Base-by-base conservation (phyloP, 257 asterid genomes). In the Orobanche coerulescens region DNA sequence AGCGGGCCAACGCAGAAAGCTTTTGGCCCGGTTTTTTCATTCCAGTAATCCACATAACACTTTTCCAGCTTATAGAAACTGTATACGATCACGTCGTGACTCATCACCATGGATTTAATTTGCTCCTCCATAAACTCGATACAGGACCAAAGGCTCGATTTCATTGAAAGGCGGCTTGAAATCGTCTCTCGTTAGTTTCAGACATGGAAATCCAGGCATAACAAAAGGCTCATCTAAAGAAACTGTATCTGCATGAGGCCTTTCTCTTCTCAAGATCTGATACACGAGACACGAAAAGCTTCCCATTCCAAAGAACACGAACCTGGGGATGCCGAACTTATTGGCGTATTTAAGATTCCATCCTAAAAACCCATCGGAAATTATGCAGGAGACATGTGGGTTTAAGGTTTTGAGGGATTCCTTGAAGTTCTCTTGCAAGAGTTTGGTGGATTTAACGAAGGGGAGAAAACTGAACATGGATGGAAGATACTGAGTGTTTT, bases 1-100 rank as follows among this genome's bases (percentile, higher is more conserved):
- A 90, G 82, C 5, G 97, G 97, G 0, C 97, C 97, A 7, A 84
- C 48, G 28, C 82, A 75, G 74, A 75, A 68, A 2, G 77, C 76
- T 54, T 73, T 84, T 0, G 90, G 95, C 0, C 90, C 81, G 4
- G 77, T 12, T 9, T 64, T 75, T 39, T 36, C 4, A 16, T 81
- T 79, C 90, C 81, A 86, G 30, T 59, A 84, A 14, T 82, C 84
- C 5, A 36, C 70, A 25, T 75, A 89, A 9, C 16, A 6, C 4
- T 67, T 10, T 42, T 89, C 97, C 7, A 89, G 58, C 64, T 75
- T 84, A 36, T 76, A 59, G 42, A 71, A 76, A 64, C 75, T 76
- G 78, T 89, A 82, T 4, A 75, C 79, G 2, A 89, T 58, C 55
- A 77, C 11, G 9, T 90, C 94, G 2, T 75, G 64, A 56, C 97